phyloP scores from a whole-genome alignment of 129 eudicot species.

The Artemisia annua region DNA sequence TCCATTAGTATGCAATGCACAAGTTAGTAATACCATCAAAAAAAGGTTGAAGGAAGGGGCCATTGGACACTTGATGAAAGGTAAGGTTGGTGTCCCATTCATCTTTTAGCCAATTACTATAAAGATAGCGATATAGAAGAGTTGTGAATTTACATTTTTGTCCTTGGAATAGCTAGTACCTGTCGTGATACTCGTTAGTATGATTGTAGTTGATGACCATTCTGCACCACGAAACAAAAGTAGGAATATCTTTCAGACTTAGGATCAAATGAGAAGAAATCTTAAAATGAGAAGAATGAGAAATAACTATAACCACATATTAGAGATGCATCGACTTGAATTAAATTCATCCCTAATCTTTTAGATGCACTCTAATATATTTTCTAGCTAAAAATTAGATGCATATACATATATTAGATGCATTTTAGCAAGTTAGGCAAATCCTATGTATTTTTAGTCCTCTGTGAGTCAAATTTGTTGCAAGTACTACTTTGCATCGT shows the following conservation, averaged over 20 bases:
- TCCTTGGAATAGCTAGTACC: background rate
- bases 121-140: background rate
- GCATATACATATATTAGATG: too few relatives aligned
- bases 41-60: background rate
- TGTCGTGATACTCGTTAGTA: background rate
- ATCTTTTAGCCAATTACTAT: background rate
- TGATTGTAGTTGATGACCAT: background rate
- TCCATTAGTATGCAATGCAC: background rate
- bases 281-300: too few relatives aligned
- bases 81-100: background rate
- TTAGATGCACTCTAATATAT: too few relatives aligned
- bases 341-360: too few relatives aligned
- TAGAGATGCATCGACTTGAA: too few relatives aligned
- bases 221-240: background rate
- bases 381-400: too few relatives aligned
- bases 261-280: too few relatives aligned
- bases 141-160: background rate
- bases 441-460: too few relatives aligned
- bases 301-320: too few relatives aligned
- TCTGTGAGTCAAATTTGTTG: too few relatives aligned
- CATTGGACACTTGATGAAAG: background rate
- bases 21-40: background rate
- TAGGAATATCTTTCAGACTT: background rate
- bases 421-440: too few relatives aligned
- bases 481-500: too few relatives aligned